Percentiles rank a stretch among this genome's conserved stretches.
These are phyloP conservation scores for Warburgia ugandensis DNA, from an alignment of 164 flowering plant genomes.

Conservation along the genomic window DNA sequence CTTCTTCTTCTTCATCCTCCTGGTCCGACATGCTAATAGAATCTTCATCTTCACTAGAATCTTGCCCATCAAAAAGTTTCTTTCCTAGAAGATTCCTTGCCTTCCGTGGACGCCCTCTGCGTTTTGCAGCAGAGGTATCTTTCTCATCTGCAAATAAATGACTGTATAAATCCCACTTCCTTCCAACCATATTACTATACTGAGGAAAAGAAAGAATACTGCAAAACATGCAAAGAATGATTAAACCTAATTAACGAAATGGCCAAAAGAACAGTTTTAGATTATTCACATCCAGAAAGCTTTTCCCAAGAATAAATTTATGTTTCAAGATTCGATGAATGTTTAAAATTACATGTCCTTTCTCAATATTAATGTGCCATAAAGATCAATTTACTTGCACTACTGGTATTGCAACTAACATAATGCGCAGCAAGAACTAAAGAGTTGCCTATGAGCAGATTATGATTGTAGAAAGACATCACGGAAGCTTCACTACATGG, in stretches of 20 bases:
- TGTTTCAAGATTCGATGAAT: no score
- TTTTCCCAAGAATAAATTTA: neutral
- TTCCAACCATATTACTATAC: neutral
- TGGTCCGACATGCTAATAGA: slow-evolving; percentile 76
- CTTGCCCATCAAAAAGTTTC: slow-evolving; percentile 79
- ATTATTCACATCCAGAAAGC: neutral
- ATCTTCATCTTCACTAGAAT: slow-evolving; percentile 82
- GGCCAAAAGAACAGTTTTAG: neutral
- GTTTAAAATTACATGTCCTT: neutral
- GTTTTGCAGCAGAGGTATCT: slow-evolving; percentile 41
- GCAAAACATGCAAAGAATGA: neutral
- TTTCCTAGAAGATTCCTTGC: slow-evolving; percentile 57
- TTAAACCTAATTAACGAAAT: no score
- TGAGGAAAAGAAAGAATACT: neutral
- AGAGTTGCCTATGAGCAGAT: no score
- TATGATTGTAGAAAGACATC: neutral
- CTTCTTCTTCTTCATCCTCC: slow-evolving; percentile 55
- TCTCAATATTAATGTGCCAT: neutral
- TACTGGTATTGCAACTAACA: no score
- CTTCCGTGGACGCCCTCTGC: slow-evolving; percentile 77
- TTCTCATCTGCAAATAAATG: slow-evolving; percentile 52
- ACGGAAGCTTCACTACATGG: neutral
- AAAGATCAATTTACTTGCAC: neutral
- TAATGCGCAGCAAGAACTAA: no score
- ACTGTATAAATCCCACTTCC: neutral